Base-by-base conservation (phyloP, 176 grass and related monocot genomes). In the Areca catechu region DNA sequence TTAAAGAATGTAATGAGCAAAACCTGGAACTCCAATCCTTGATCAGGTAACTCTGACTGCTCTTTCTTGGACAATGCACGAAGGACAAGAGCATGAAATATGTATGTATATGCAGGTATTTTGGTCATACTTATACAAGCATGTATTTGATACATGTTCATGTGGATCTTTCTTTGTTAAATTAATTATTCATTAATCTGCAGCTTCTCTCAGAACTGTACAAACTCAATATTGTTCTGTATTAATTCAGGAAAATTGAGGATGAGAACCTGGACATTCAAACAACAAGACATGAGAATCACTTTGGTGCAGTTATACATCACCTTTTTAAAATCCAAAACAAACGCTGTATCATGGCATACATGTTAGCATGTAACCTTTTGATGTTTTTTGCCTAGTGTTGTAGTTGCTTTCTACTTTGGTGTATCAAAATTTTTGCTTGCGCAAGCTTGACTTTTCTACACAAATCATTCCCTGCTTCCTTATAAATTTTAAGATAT, bases 261-360 rank as follows among this genome's bases (percentile, higher is more conserved):
- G 92, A 90, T 10, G 76, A 96, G 57, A 90, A 90, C 25, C 78
- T 88, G 64, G 87, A 88, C 49, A 83, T 88, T 7, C 30, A 34
- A 9, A 34, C 30, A 34, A 34, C 30, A 34, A 6, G 30, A 34
- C 5, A 34, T 9, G 30, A 97, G 56, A 83, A 97, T 58, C 93
- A 97, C 69, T 97, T 84, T 58, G 87, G 93, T 24, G 86, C 83
- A 37, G 83, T 86, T 61, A 88, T 91, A 28, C 93, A 91, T 59
- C 87, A 91, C 65, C 93, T 97, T 76, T 91, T 87, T 37, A 75
- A 88, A 60, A 83, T 83, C 62, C 87, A 75, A 67, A 91, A 96
- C 68, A 96, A 96, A 85, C 84, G 92, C 81, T 85, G 92, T 52
- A 86, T 90, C 56, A 90, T 96, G 83, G 83, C 86, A 75, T 97